phyloP scores from a whole-genome alignment of 805 yeast genomes.

The Kodamaea laetipori region DNA sequence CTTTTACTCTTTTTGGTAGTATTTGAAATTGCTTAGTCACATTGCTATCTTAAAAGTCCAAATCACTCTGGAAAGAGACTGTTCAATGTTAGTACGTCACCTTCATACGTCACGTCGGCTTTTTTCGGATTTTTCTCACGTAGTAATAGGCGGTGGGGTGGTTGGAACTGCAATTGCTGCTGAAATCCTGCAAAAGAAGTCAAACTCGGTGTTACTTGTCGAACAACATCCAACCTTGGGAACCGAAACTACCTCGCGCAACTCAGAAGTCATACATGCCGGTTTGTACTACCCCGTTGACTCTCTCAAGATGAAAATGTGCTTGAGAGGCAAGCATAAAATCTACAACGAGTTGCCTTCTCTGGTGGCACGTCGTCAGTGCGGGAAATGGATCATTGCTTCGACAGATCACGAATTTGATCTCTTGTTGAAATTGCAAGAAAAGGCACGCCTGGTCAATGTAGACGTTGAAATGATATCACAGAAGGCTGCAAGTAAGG shows the following conservation, averaged over 20 bases:
- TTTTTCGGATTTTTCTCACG: conserved; percentile 53
- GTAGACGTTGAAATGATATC: conserved; percentile 62
- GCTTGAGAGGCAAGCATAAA: conserved; percentile 72
- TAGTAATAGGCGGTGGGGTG: conserved; percentile 80
- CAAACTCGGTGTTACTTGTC: conserved; percentile 58
- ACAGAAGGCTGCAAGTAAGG: conserved; percentile 40
- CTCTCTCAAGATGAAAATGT: conserved; percentile 66
- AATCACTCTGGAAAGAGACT: neutral
- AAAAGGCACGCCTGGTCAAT: conserved; percentile 50
- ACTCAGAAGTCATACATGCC: conserved; percentile 92
- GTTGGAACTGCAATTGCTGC: conserved; percentile 84
- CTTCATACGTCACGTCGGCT: conserved; percentile 5
- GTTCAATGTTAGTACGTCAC: neutral
- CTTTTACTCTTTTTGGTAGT: too few species aligned
- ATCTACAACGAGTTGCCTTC: conserved; percentile 55
- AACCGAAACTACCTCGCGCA: conserved; percentile 82
- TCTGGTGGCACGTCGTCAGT: conserved; percentile 53
- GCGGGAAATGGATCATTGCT: conserved; percentile 90
- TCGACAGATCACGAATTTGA: conserved; percentile 66
- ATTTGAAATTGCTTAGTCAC: too few species aligned
- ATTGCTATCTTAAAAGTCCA: neutral
- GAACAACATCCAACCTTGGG: conserved; percentile 72
- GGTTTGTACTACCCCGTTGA: conserved; percentile 79
- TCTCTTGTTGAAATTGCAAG: conserved; percentile 55
- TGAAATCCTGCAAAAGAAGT: conserved; percentile 46